Base-by-base conservation (phyloP, 179 eudicot genomes). In the Patellifolia procumbens region DNA sequence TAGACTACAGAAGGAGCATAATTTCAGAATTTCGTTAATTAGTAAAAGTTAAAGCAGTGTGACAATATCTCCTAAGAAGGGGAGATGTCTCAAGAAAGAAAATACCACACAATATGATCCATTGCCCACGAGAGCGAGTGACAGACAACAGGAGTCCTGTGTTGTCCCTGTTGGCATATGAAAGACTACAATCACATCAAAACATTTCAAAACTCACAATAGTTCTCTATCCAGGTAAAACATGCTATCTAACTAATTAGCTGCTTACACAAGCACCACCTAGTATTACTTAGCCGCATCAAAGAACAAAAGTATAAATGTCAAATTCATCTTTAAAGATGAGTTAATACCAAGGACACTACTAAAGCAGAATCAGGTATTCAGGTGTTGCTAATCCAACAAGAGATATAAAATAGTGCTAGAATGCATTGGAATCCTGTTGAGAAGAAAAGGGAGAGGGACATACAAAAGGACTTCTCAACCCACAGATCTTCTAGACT, bases 141-240 rank as follows among this genome's bases (percentile, higher is more conserved):
- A 29, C 37, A 31, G n/a, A 70, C 42, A 9, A 49, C 34, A 70
- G 42, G 59, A 34, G 7, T 9, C 46, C 24, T 29, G 9, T 71
- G 31, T 11, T 29, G 68, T 29, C 46, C 43, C 43, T 39, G 43
- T 39, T 39, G 43, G 43, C 43, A 24, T 68, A 28, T 45, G 72
- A 22, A 45, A 49, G 37, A 68, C 55, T 68, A 68, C 13, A 45
- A 68, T 68, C 35, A 68, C 53, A 39, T 7, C n/a, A 49, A n/a
- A 68, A 26, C n/a, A 1, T 11, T 22, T 43, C 34, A 31, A 20
- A 37, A 24, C n/a, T 68, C 72, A 26, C 24, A 58, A 58, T 58
- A 58, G 62, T 24, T 31, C 62, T 58, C 32, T 58, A 24, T 58
- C 32, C 62, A 22, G 13, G 15, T 58, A 12, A 58, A 9, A 26